A percentile compares a stretch with the other conserved stretches of the same genome.
Evolutionary conservation across 164 flowering plant genomes (phyloP).

Genomic region (Akebia trifoliata): DNA sequence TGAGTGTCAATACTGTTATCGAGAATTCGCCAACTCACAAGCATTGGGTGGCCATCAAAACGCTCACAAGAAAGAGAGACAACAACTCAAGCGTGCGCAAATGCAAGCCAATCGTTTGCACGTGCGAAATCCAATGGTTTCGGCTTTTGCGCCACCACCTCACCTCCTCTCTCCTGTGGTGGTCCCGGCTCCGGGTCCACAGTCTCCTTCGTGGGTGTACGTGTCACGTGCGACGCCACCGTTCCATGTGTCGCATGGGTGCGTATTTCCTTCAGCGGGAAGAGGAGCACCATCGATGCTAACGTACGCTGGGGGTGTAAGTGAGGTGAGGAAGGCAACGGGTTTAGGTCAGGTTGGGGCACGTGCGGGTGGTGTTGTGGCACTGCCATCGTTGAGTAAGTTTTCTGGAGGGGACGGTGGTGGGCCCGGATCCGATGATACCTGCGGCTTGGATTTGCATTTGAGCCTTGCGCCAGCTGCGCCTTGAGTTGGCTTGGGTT

Average conservation of each 20-base stretch:
- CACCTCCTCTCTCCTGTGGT: slow-evolving; percentile 40
- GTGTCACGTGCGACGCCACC: slow-evolving; percentile 38
- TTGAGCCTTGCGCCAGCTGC: slow-evolving; percentile 80
- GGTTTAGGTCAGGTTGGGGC: slow-evolving; percentile 20
- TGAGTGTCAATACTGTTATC: slow-evolving; percentile 93
- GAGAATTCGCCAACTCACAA: slow-evolving; percentile 93
- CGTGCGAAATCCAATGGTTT: slow-evolving; percentile 50
- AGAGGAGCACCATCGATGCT: slow-evolving; percentile 14
- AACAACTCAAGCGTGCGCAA: slow-evolving; percentile 82
- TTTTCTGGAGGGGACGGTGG: slow-evolving; percentile 43
- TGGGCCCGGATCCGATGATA: slow-evolving; percentile 48
- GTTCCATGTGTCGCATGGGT: slow-evolving; percentile 60
- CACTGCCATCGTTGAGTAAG: slow-evolving; percentile 48
- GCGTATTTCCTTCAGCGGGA: slow-evolving; percentile 31
- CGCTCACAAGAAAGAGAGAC: slow-evolving; percentile 94
- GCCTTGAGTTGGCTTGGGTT: slow-evolving; percentile 29
- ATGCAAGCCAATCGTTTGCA: slow-evolving; percentile 55
- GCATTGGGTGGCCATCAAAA: slow-evolving; percentile 98
- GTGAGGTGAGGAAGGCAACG: slow-evolving; percentile 14
- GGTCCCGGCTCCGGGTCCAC: slow-evolving; percentile 23
- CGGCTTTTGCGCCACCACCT: slow-evolving; percentile 62
- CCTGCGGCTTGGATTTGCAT: slow-evolving; percentile 77
- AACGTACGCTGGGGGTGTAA: slow-evolving; percentile 21
- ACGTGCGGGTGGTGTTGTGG: slow-evolving; percentile 20
- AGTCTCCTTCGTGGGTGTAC: slow-evolving; percentile 51